phyloP scores from a whole-genome alignment of 192 early-diverging fungal species.

The Coemansia sp. region DNA sequence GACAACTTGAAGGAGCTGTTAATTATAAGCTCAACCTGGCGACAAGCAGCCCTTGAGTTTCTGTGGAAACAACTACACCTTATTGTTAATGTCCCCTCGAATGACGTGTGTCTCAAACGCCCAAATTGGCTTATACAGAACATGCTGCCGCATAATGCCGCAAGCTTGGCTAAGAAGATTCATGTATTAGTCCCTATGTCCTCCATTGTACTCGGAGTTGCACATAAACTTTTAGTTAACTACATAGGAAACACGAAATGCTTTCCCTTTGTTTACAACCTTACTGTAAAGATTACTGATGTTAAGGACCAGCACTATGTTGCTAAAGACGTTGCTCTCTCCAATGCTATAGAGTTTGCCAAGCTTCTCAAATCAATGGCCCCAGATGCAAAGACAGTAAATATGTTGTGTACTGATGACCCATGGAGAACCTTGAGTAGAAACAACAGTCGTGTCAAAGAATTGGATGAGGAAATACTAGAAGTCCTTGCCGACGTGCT shows the following conservation, averaged over 20 bases:
- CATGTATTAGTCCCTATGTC: not conserved
- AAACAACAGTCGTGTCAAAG: not conserved
- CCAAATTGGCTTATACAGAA: too few relatives aligned
- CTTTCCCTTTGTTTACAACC: too few relatives aligned
- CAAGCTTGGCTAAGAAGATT: not conserved
- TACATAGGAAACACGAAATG: too few relatives aligned
- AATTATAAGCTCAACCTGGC: too few relatives aligned
- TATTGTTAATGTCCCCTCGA: too few relatives aligned
- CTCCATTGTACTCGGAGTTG: not conserved
- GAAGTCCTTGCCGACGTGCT: not conserved
- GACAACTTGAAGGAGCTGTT: too few relatives aligned
- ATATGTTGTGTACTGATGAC: not conserved
- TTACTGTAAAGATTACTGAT: not conserved
- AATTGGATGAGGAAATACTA: not conserved
- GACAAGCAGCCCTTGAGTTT: too few relatives aligned
- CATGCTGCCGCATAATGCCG: not conserved
- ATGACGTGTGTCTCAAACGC: too few relatives aligned
- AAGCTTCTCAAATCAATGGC: too few relatives aligned
- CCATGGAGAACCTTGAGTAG: too few relatives aligned
- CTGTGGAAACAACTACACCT: too few relatives aligned
- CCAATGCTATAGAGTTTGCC: not conserved
- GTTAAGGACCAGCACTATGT: not conserved
- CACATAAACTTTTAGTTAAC: not conserved
- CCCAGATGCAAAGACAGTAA: not conserved
- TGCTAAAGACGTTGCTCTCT: not conserved